Percentiles rank a stretch among this genome's conserved stretches.
Evolutionary conservation across 1,139 yeast genomes (phyloP).

Genomic region (Neolecta irregularis): DNA sequence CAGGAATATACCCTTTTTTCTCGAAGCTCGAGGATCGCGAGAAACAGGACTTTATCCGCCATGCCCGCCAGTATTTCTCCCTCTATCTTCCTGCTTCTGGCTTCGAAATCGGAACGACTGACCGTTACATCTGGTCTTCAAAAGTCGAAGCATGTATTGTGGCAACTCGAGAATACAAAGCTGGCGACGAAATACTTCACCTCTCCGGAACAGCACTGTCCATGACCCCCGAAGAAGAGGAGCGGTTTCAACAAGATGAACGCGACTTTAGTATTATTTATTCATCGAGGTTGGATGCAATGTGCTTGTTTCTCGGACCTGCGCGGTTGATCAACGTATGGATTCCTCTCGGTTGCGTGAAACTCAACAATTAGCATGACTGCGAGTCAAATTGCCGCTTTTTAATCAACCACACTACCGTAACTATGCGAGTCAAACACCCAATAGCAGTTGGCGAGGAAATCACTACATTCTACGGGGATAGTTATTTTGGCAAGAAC

Average conservation of each 20-base stretch:
- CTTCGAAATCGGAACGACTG: constrained; percentile 32
- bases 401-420: constrained; percentile 20
- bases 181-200: constrained; percentile 26
- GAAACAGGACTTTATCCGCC: constrained; percentile 26
- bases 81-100: constrained; percentile 28
- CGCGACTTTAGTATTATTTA: constrained; percentile 31
- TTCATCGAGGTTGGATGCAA: constrained; percentile 24
- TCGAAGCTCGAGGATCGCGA: constrained; percentile 18
- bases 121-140: constrained; percentile 25
- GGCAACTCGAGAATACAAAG: constrained; percentile 22
- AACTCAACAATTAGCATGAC: too few relatives aligned
- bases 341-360: too few relatives aligned
- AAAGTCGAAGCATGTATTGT: constrained; percentile 30
- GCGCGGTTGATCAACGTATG: constrained; percentile 34
- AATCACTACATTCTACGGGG: constrained; percentile 31
- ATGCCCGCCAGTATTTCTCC: constrained; percentile 26
- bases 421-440: constrained; percentile 25
- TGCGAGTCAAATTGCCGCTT: constrained; percentile 32
- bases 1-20: constrained; percentile 22
- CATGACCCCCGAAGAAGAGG: constrained; percentile 18
- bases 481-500: constrained; percentile 29
- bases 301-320: constrained; percentile 35
- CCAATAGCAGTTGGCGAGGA: constrained; percentile 31
- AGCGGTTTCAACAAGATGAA: constrained; percentile 23
- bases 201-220: constrained; percentile 29